Base-by-base conservation (phyloP, 306 rosid species). In the Potentilla sterilis region DNA sequence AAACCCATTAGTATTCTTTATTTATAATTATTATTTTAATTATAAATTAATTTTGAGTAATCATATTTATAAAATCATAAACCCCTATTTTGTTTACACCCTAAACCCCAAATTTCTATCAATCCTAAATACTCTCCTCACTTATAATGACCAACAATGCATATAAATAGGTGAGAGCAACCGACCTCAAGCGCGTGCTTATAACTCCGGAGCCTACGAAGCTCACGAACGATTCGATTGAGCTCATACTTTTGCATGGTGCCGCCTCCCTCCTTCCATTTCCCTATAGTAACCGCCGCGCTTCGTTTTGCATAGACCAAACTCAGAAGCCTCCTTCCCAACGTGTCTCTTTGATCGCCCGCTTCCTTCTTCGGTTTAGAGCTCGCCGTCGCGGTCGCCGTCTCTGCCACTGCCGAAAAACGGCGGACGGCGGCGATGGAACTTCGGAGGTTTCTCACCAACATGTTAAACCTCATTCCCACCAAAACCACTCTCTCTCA, bases 171-270 rank as follows among this genome's bases (percentile, higher is more conserved):
- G 24, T 58, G 43, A 22, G 38, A 40, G 44, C 21, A 82, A 72
- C 55, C 9, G 67, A 94, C 98, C 98, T 95, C 96, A 40, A 95
- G 96, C 4, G 98, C 97, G 80, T 95, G 98, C 73, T 92, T 92
- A 86, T 80, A 89, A 34, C 96, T 90, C 79, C 86, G 90, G 75
- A 72, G 84, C 89, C 86, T 84, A 49, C 98, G 98, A 54, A 95
- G 97, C 85, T 92, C 97, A 4, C 97, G 95, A 48, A 92, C 87
- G 43, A 90, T 86, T 68, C 90, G 98, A 79, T 90, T 95, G 88
- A 95, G 95, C 83, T 87, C 89, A 81, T 89, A 95, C 72, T 92
- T 94, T 70, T 86, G 85, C n/a, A 82, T 84, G 7, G 74, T 77
- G 82, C 75, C 87, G 76, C 96, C 97, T 64, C 90, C 96, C 84